Percentiles rank a stretch among this genome's conserved stretches.
Conservation (phyloP, 2,329 filamentous ascomycete species). For the Stachybotrys chlorohalonatus region DNA sequence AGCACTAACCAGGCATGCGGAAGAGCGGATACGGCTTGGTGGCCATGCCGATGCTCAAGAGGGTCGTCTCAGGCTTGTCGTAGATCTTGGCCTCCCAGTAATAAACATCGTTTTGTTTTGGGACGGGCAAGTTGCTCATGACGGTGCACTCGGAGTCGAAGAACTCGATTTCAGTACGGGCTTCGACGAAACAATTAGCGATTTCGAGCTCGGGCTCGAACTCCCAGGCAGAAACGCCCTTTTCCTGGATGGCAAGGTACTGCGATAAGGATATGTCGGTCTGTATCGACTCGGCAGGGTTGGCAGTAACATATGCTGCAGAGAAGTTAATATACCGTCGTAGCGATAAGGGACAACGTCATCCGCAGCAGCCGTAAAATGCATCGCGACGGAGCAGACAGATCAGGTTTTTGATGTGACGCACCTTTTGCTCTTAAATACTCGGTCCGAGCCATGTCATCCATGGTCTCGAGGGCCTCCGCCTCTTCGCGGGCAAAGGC, state of each 20-base stretch:
- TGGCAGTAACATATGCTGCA: conserved; percentile 83
- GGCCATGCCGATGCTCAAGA: conserved; percentile 85
- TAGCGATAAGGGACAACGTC: neutral
- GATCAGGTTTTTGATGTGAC: conserved; percentile 7
- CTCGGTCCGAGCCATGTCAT: conserved; percentile 81
- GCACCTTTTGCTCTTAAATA: conserved; percentile 92
- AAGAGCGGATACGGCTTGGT: conserved; percentile 98
- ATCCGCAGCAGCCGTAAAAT: neutral
- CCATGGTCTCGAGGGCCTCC: conserved; percentile 90
- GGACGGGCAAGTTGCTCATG: conserved; percentile 90
- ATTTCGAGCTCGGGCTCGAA: conserved; percentile 99
- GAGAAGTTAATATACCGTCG: conserved; percentile 7
- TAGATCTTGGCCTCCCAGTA: conserved; percentile 99
- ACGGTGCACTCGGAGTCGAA: conserved; percentile 97
- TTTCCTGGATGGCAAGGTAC: conserved; percentile 97
- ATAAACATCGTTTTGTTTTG: conserved; percentile 98
- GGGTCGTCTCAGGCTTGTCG: conserved; percentile 84
- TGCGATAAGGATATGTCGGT: conserved; percentile 97
- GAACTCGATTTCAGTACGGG: conserved; percentile 93
- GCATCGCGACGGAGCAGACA: conserved; percentile 1
- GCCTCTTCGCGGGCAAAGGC: conserved; percentile 89
- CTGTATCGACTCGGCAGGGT: conserved; percentile 88
- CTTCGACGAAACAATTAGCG: conserved; percentile 97
- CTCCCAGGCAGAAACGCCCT: conserved; percentile 98
- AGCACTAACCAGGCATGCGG: conserved; percentile 69